Percentiles rank a stretch among this genome's conserved stretches.
Evolutionary conservation across 768 basidiomycete species (phyloP).

Genomic region (Trametes sanguinea): DNA sequence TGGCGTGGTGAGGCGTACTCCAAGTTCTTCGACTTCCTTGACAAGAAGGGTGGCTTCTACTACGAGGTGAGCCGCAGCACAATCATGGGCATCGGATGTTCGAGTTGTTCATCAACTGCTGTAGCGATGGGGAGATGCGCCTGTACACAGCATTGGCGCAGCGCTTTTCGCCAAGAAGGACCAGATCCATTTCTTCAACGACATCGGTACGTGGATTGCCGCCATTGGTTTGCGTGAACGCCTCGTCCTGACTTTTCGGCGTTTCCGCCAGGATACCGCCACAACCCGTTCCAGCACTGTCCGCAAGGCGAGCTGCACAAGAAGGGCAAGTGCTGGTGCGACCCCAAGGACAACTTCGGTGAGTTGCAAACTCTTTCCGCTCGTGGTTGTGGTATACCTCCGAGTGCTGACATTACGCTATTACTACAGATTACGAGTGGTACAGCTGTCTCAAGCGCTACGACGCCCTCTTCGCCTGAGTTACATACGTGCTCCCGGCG

Average conservation of each 20-base stretch:
- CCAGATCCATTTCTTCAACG: conserved; percentile 93
- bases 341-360: conserved; percentile 74
- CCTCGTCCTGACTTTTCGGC: neutral
- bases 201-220: conserved; percentile 58
- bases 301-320: conserved; percentile 74
- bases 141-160: conserved; percentile 79
- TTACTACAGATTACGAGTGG: conserved; percentile 68
- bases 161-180: conserved; percentile 87
- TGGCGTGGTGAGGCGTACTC: conserved; percentile 59
- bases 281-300: conserved; percentile 95
- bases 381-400: neutral
- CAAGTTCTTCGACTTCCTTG: conserved; percentile 59
- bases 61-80: conserved; percentile 44
- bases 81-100: neutral
- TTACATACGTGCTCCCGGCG: neutral
- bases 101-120: neutral
- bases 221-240: neutral
- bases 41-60: conserved; percentile 58
- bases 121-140: conserved; percentile 92
- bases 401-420: conserved; percentile 17
- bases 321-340: conserved; percentile 87
- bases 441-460: conserved; percentile 88
- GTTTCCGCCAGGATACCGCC: conserved; percentile 57
- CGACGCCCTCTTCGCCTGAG: conserved; percentile 54
- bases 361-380: conserved; percentile 25